phyloP scores from a whole-genome alignment of 192 early-diverging fungal genomes.

The Pilobolus umbonatus region DNA sequence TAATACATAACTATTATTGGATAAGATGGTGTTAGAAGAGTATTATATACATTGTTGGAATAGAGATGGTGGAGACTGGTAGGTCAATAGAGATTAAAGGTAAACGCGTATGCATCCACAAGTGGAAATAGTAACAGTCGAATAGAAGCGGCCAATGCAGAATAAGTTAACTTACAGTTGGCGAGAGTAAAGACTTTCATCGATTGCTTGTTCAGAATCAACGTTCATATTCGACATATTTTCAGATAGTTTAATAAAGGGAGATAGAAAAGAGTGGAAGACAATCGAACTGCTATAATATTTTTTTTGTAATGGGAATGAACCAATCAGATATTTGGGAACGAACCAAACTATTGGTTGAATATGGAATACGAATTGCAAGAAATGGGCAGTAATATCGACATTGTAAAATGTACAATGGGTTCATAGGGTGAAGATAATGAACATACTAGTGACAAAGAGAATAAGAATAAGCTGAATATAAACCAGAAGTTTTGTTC shows the following conservation, averaged over 20 bases:
- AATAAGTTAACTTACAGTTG: slow-evolving; percentile 78
- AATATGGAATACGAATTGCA: no score
- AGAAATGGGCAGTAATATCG: no score
- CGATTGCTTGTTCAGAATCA: slow-evolving; percentile 64
- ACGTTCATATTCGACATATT: slow-evolving; percentile 25
- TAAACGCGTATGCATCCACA: not conserved
- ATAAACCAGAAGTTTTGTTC: no score
- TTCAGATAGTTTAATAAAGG: not conserved
- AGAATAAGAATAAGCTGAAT: no score
- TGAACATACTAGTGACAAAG: no score
- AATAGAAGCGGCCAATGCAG: no score
- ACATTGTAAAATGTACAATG: no score
- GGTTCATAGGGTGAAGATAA: no score
- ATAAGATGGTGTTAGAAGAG: not conserved
- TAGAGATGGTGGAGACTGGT: not conserved
- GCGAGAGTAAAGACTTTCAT: slow-evolving; percentile 97
- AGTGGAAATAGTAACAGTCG: no score
- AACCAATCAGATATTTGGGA: not conserved
- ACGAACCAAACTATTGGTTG: no score
- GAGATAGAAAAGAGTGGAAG: not conserved
- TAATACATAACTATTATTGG: slow-evolving; percentile 71
- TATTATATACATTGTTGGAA: not conserved
- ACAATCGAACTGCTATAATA: not conserved
- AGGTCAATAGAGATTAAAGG: not conserved
- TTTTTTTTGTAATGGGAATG: not conserved